Evolutionary conservation across 169 alveolate species (phyloP), one percentile per base, ranked within the genome.

Genomic region (Plasmodium blacklocki): DNA sequence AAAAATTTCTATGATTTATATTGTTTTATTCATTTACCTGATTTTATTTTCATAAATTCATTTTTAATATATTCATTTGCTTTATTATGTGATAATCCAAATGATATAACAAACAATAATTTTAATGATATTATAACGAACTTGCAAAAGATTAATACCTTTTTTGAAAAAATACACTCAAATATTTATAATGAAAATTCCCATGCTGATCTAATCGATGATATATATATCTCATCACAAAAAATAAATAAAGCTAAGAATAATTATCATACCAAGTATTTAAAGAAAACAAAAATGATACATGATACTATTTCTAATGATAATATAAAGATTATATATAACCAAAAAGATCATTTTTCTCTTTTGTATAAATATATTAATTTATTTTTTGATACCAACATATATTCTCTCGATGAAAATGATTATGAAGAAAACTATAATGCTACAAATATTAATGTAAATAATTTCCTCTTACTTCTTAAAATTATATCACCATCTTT

Each of bases 401-500:
- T 12, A 58, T 83, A 83, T 58, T 60, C 67, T 26, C 2, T 62
- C 2, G 71, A 68, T 18, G 19, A 83, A 68, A 54, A 67, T 4
- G 29, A 83, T 14, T 83, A 67, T 70, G 49, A 6, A 5, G 63
- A 68, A 29, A 83, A 83, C 70, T 83, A 83, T 62, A 43, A 60
- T 59, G 11, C 15, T 43, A 18, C 7, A 39, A 83, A 83, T 83
- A 67, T 83, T 26, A 83, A 83, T 50, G 23, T 83, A 43, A 83
- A 83, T 58, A 83, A 83, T 29, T 67, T 83, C 50, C 91, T 83
- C 49, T 52, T 83, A 56, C 73, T 83, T 4, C 83, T 83, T 19
- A 83, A 68, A 67, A 83, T 83, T 68, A 8, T 83, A 62, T 83
- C 91, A 32, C 91, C 91, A 21, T 29, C 56, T 62, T 83, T 83